A percentile compares a stretch with the other conserved stretches of the same genome.
These are phyloP conservation scores for Aspergillus novofumigatus DNA, from an alignment of 2,329 filamentous ascomycete species.

Conservation along the genomic window DNA sequence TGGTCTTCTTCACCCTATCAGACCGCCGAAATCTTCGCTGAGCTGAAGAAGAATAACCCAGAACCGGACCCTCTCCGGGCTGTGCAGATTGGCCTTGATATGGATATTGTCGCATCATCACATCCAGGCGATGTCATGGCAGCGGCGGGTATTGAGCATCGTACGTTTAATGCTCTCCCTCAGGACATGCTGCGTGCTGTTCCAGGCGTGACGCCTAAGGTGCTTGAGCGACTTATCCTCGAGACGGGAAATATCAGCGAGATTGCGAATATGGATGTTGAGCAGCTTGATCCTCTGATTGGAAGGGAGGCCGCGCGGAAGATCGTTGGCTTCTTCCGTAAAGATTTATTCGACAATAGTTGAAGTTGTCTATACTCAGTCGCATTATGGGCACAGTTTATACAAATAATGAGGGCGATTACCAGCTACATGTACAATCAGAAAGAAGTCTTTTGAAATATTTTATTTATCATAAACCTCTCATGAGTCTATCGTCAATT, in stretches of 20 bases:
- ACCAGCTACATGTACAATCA: background rate
- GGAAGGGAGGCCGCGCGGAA: conserved; percentile 72
- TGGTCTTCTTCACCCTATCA: conserved; percentile 94
- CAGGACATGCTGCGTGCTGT: conserved; percentile 86
- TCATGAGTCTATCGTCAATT: conserved; percentile 32
- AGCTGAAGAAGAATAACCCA: conserved; percentile 80
- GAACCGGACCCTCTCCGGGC: conserved; percentile 90
- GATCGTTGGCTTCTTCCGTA: conserved; percentile 77
- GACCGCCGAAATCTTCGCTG: conserved; percentile 93
- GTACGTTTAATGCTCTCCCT: conserved; percentile 76
- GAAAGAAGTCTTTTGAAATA: conserved; percentile 1
- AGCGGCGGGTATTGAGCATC: conserved; percentile 51
- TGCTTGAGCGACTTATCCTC: conserved; percentile 66
- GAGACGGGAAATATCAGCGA: conserved; percentile 73
- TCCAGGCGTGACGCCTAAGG: conserved; percentile 78
- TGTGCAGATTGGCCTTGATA: conserved; percentile 73
- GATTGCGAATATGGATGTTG: conserved; percentile 77
- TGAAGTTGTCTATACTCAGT: conserved; percentile 1
- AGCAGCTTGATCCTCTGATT: conserved; percentile 68
- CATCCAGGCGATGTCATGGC: conserved; percentile 50
- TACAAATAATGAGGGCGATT: conserved; percentile 1
- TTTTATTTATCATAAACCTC: conserved; percentile 31
- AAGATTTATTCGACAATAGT: conserved; percentile 51
- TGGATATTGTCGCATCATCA: conserved; percentile 36
- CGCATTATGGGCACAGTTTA: background rate